Base-by-base conservation (phyloP, 257 asterid genomes). In the Ophiorrhiza pumila region DNA sequence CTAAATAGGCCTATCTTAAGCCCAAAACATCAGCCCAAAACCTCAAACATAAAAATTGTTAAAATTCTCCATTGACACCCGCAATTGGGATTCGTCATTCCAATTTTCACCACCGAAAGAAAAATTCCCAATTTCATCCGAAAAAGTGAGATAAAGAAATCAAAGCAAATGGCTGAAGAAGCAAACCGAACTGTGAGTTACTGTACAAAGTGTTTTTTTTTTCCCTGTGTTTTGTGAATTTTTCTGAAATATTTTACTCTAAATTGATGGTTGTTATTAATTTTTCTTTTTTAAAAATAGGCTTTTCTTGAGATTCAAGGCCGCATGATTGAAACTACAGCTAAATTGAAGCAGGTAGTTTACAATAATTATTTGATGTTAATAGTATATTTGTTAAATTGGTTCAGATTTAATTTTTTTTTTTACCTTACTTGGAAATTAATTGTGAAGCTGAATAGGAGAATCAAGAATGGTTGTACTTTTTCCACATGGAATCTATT, bases 251-350 rank as follows among this genome's bases (percentile, higher is more conserved):
- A n/a, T 9, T 59, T 22, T 64, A 7, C 69, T 63, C 17, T 20
- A 37, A 37, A 22, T 20, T 65, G 32, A 57, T 55, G 17, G 32
- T 67, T 55, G 67, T 49, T 47, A 0, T 46, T 70, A 31, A 35
- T 42, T 72, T 65, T 49, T 77, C 55, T 1, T 15, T n/a, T 8
- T 1, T 10, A 7, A 62, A 25, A 69, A 70, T 69, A 93, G 98
- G 97, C 98, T 71, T 93, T 93, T 83, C 23, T 91, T 25, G 97
- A 91, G 85, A 93, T 91, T 83, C 98, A 91, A 81, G 87, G 89
- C 82, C 96, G 96, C 62, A 85, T 93, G 96, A 89, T 93, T 71
- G 98, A 93, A 74, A 82, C 90, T 68, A 91, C 98, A 27, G 94
- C 83, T 17, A 93, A 93, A 75, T 68, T 91, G 78, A 93, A 93